Conservation (phyloP, 768 basidiomycete genomes). For the Mycena alexandri region DNA sequence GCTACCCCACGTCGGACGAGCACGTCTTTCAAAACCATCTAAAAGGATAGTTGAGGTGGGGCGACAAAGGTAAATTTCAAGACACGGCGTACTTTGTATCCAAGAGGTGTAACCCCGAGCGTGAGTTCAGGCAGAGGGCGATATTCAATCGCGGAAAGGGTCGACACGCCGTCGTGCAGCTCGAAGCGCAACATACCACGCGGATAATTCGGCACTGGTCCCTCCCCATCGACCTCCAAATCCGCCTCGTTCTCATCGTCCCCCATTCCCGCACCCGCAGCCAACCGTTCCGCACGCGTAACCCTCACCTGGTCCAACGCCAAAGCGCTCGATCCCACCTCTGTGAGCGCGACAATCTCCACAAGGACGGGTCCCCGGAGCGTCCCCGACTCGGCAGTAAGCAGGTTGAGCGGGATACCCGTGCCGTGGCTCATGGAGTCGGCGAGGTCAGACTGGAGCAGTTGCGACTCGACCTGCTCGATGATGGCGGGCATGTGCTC, state of each 20-base stretch:
- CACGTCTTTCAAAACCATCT: constrained; percentile 82
- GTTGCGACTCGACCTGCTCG: constrained; percentile 69
- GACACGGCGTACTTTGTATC: constrained; percentile 75
- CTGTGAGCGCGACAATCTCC: constrained; percentile 82
- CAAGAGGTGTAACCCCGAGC: constrained; percentile 83
- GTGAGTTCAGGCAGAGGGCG: constrained; percentile 71
- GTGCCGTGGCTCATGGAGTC: constrained; percentile 82
- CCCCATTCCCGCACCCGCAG: constrained; percentile 60
- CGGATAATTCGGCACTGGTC: constrained; percentile 85
- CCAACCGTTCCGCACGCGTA: constrained; percentile 72
- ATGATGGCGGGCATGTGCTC: constrained; percentile 66
- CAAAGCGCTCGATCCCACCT: constrained; percentile 89
- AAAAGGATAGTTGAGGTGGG: neutral
- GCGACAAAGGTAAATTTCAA: neutral
- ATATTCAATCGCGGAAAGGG: constrained; percentile 84
- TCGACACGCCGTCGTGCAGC: constrained; percentile 81
- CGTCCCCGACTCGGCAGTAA: constrained; percentile 50
- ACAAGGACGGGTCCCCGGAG: constrained; percentile 71
- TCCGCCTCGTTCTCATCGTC: constrained; percentile 67
- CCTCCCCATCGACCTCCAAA: constrained; percentile 74
- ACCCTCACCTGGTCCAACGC: constrained; percentile 77
- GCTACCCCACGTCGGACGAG: constrained; percentile 77
- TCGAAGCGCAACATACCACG: constrained; percentile 82
- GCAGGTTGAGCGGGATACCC: constrained; percentile 67
- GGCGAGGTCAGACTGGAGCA: constrained; percentile 76